Evolutionary conservation across 1,139 yeast species (phyloP), one percentile per base, ranked within the genome.

Genomic region (Pichia cactophila): DNA sequence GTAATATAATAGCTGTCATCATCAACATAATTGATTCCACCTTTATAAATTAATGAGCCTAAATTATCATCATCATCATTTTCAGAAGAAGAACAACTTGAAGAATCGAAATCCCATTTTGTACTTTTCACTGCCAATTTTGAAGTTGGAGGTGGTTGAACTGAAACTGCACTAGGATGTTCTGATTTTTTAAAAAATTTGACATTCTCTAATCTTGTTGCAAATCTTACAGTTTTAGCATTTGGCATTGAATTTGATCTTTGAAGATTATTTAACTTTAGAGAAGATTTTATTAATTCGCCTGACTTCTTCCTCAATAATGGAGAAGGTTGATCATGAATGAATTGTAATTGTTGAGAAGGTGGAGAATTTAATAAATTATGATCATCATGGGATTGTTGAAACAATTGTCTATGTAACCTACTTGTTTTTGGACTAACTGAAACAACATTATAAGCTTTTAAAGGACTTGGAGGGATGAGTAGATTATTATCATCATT

Each of bases 151-250:
- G 38, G 16, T 35, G 5, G n/a, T 33, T 11, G 4, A 2, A 83
- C 84, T 46, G 85, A 78, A 26, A 87, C 86, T 1, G 94, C 89
- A 2, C 78, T 71, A 20, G 96, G 96, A 47, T 74, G 76, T 61
- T 87, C 95, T 44, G 76, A 71, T 58, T 82, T 77, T 56, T 80
- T 74, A 65, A 88, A 87, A 61, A 84, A 85, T 45, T 86, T 74
- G 37, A 86, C 80, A 58, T 85, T 88, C 56, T 73, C 82, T 45
- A 78, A 73, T 42, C 77, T 75, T 26, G 74, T 70, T 42, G 90
- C 94, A 66, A 87, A 87, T 65, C 87, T 92, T 28, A 87, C 96
- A 56, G 75, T 81, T 61, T 87, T 87, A 54, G 74, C 73, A 20
- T 84, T 70, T 3, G 96, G 96, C 69, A 86, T 74, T 12, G 89